Base-by-base conservation (phyloP, 2,329 filamentous ascomycete genomes). In the Amauroascus niger region DNA sequence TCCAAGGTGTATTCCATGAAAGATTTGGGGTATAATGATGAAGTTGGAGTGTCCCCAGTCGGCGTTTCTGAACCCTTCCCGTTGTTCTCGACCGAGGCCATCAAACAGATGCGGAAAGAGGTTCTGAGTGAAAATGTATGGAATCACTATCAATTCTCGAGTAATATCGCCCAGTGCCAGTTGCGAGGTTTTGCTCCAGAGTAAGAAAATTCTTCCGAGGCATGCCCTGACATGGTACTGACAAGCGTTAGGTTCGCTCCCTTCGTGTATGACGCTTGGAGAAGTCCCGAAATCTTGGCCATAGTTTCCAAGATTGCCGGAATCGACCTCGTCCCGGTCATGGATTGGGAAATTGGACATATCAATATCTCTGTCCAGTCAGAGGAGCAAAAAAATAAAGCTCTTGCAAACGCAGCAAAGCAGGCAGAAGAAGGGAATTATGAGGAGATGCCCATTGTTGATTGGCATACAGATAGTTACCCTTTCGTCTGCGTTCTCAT, bases 401-500 rank as follows among this genome's bases (percentile, higher is more conserved):
- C 75, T 54, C 59, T 75, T 6, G 62, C 62, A n/a, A 66, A 65
- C 9, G 67, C 71, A 28, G 63, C 69, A 24, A 65, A 66, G 18
- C 66, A 65, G 6, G 70, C 72, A 43, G 71, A 75, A 55, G 72
- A 75, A 28, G 41, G 24, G 13, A 66, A 65, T 2, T 69, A 73
- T 49, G 71, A 76, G 53, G 73, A 75, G 46, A 71, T 76, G 33
- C 76, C 80, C 4, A 76, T 80, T 22, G 76, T 84, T 28, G 78
- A 75, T 35, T 84, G 81, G 81, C 81, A 84, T 66, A 77, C 71
- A 0, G 82, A 84, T 64, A 81, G 77, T 62, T 84, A 82, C 62
- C 80, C 81, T 0, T 85, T 84, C 62, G 81, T 85, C n/a, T 84
- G 80, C 59, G 81, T 85, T n/a, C 74, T 76, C 6, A 85, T 84